phyloP scores from a whole-genome alignment of 1,139 yeast species.

The Geotrichum fermentans region DNA sequence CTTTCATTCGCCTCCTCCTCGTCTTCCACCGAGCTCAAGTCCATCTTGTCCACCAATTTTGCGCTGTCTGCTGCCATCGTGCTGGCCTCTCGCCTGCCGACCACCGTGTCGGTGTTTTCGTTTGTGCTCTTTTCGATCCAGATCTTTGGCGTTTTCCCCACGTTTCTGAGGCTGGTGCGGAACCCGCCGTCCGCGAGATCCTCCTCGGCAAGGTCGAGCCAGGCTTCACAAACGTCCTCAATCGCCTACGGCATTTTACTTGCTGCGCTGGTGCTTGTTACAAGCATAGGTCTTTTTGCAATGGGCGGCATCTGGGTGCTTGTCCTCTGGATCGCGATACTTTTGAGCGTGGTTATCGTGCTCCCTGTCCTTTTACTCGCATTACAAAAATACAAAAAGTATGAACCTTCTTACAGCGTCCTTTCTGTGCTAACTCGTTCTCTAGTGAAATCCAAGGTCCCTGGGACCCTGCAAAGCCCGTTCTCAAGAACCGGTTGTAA shows the following conservation, averaged over 20 bases:
- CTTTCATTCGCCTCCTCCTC: conserved; percentile 28
- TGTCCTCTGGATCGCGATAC: conserved; percentile 48
- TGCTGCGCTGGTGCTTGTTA: conserved; percentile 26
- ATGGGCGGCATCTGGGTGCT: conserved; percentile 44
- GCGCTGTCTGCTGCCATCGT: conserved; percentile 85
- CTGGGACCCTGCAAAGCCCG: conserved; percentile 86
- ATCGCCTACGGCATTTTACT: conserved; percentile 29
- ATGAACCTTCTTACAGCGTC: neutral
- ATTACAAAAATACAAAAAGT: conserved; percentile 71
- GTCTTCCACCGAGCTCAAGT: conserved; percentile 33
- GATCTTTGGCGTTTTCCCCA: conserved; percentile 66
- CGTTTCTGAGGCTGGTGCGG: conserved; percentile 42
- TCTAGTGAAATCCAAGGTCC: conserved; percentile 73
- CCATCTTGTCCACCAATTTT: conserved; percentile 76
- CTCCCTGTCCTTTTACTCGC: conserved; percentile 68
- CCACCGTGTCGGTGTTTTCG: conserved; percentile 75
- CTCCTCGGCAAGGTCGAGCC: conserved; percentile 21
- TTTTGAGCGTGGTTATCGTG: conserved; percentile 47
- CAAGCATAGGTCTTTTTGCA: conserved; percentile 34
- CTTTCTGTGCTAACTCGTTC: neutral
- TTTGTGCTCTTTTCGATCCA: conserved; percentile 72
- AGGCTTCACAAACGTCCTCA: conserved; percentile 17
- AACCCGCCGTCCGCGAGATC: conserved; percentile 38
- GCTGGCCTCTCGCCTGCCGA: conserved; percentile 72
- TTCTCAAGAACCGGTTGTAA: conserved; percentile 20